Conservation (phyloP, 352 stramenopile species). For the Discostella stelligera region DNA sequence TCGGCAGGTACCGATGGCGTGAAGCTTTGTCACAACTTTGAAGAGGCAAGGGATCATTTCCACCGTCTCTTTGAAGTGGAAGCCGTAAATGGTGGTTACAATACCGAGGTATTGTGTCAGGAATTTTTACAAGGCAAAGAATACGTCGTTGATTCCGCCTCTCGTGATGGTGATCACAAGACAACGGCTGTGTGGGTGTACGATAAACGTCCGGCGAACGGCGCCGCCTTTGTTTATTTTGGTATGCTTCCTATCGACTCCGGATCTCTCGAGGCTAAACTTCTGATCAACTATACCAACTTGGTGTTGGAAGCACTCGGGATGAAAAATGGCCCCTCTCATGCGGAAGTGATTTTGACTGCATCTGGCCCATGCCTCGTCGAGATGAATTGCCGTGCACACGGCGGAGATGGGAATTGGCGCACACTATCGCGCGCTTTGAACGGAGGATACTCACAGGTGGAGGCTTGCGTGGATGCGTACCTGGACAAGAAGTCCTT, state of each 20-base stretch:
- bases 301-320: conserved; percentile 67
- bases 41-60: conserved; percentile 86
- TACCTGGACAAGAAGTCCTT: conserved; percentile 80
- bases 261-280: conserved; percentile 61
- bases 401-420: conserved; percentile 93
- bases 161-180: conserved; percentile 89
- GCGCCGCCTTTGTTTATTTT: conserved; percentile 80
- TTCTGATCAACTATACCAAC: conserved; percentile 72
- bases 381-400: conserved; percentile 93
- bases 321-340: conserved; percentile 77
- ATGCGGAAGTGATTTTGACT: conserved; percentile 81
- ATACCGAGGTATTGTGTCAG: conserved; percentile 88
- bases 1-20: conserved; percentile 93
- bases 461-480: conserved; percentile 87
- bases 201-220: conserved; percentile 90
- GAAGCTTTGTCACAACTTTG: conserved; percentile 89
- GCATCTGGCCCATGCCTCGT: conserved; percentile 88
- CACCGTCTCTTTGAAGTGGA: conserved; percentile 67
- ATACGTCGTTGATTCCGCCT: conserved; percentile 91
- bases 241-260: conserved; percentile 73
- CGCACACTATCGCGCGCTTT: conserved; percentile 82
- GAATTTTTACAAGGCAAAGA: conserved; percentile 92
- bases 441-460: conserved; percentile 87
- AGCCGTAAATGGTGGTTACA: conserved; percentile 72
- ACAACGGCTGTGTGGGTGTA: conserved; percentile 92